Percentiles rank a stretch among this genome's conserved stretches.
Conservation (phyloP, 768 basidiomycete species). For the Amanita inopinata region DNA sequence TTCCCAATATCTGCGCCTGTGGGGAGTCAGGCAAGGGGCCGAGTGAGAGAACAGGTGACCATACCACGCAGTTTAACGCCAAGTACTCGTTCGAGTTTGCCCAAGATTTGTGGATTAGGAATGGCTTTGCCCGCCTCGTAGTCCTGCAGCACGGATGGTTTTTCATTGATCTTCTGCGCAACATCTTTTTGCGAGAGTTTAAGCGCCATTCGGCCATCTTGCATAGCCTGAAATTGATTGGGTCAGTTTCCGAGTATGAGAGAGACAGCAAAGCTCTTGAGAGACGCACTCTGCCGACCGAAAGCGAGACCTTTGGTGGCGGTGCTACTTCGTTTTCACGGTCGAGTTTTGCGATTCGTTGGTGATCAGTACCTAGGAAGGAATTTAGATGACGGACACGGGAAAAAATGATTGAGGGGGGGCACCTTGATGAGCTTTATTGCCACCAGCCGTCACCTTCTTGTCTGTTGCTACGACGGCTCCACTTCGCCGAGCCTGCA, state of each 20-base stretch:
- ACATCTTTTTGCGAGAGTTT: slow-evolving; percentile 86
- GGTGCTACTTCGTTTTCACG: slow-evolving; percentile 94
- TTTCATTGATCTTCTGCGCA: slow-evolving; percentile 90
- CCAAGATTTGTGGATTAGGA: slow-evolving; percentile 78
- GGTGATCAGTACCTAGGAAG: slow-evolving; percentile 76
- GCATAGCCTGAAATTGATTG: slow-evolving; percentile 52
- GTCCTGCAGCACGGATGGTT: slow-evolving; percentile 79
- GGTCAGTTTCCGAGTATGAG: slow-evolving; percentile 3
- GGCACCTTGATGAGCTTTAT: slow-evolving; percentile 72
- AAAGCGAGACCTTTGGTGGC: slow-evolving; percentile 66
- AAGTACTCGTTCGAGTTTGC: slow-evolving; percentile 79
- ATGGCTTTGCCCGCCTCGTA: slow-evolving; percentile 85
- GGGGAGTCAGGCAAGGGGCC: slow-evolving; percentile 9
- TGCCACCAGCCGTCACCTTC: slow-evolving; percentile 55
- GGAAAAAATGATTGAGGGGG: slow-evolving; percentile 1
- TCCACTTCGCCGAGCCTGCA: slow-evolving; percentile 65
- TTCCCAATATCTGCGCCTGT: slow-evolving; percentile 77
- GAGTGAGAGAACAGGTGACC: slow-evolving; percentile 15
- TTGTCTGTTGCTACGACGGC: slow-evolving; percentile 79
- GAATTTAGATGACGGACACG: not conserved
- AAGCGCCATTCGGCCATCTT: slow-evolving; percentile 67
- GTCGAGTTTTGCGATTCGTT: slow-evolving; percentile 88
- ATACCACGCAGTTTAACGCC: slow-evolving; percentile 85
- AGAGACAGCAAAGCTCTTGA: slow-evolving; percentile 9
- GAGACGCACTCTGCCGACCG: slow-evolving; percentile 63